A percentile compares a stretch with the other conserved stretches of the same genome.
Evolutionary conservation across 106 monocot species (phyloP).

Genomic region (Phalaenopsis aphrodite): DNA sequence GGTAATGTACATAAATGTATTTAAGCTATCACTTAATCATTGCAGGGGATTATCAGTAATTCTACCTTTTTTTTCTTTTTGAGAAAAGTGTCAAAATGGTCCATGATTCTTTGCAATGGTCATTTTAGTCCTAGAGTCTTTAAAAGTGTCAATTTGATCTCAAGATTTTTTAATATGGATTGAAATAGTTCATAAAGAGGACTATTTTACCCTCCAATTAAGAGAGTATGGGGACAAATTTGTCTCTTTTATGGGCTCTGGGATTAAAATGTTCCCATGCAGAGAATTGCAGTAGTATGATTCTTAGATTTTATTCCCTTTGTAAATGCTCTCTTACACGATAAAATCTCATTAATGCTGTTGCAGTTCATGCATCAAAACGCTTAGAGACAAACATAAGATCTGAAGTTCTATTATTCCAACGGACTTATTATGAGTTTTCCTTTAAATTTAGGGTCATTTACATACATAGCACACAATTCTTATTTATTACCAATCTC

Average conservation of each 20-base stretch:
- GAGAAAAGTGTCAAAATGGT: not conserved
- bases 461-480: too few relatives aligned
- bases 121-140: too few relatives aligned
- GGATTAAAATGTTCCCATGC: not conserved
- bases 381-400: not conserved
- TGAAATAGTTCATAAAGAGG: too few relatives aligned
- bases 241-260: too few relatives aligned
- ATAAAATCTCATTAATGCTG: not conserved
- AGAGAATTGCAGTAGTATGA: not conserved
- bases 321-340: not conserved
- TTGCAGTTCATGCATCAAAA: not conserved
- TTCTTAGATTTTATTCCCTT: not conserved
- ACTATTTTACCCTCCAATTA: too few relatives aligned
- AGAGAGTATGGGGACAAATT: too few relatives aligned
- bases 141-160: not conserved
- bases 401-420: not conserved
- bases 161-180: not conserved
- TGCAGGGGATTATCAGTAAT: not conserved
- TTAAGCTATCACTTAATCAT: not conserved
- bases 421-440: not conserved
- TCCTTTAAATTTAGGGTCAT: not conserved
- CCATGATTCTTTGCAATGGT: not conserved
- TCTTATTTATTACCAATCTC: too few relatives aligned
- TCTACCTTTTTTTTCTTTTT: not conserved
- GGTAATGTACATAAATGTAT: slow-evolving; percentile 29